A percentile compares a stretch with the other conserved stretches of the same genome.
phyloP scores from a whole-genome alignment of 2,329 filamentous ascomycete species.

The Cytospora piceicola region DNA sequence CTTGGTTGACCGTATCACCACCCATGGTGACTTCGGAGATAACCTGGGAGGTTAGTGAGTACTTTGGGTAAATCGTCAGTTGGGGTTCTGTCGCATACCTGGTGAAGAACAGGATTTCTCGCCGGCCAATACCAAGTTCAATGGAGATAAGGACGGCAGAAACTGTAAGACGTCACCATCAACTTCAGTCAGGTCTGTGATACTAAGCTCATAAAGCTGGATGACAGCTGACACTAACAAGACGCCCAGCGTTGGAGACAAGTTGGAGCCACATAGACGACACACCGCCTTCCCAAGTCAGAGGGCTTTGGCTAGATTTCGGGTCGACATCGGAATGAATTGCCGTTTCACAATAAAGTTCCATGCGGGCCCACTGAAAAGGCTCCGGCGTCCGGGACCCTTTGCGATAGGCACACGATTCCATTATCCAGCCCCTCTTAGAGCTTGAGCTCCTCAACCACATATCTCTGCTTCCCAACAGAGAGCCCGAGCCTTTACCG shows the following conservation, averaged over 20 bases:
- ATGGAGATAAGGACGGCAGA: neutral
- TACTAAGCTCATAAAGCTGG: neutral
- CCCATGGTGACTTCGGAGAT: slow-evolving; percentile 1
- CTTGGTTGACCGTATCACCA: slow-evolving; percentile 46
- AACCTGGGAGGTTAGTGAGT: slow-evolving; percentile 3
- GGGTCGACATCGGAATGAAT: slow-evolving; percentile 2
- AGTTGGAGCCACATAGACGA: neutral
- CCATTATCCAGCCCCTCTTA: neutral
- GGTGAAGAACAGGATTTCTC: no score
- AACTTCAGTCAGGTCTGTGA: no score
- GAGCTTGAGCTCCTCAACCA: slow-evolving; percentile 18
- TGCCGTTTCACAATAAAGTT: neutral
- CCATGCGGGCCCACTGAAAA: slow-evolving; percentile 1
- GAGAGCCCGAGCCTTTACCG: slow-evolving; percentile 19
- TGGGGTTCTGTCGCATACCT: neutral
- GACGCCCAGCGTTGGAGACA: neutral
- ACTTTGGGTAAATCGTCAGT: neutral
- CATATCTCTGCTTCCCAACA: slow-evolving; percentile 21
- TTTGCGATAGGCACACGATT: slow-evolving; percentile 3
- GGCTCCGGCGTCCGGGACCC: slow-evolving; percentile 5
- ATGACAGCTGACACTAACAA: neutral
- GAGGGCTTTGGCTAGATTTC: neutral
- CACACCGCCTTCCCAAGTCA: neutral
- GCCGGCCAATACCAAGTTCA: neutral
- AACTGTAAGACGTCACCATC: neutral